phyloP scores from a whole-genome alignment of 345 rosid species.

The Cardiospermum halicacabum region DNA sequence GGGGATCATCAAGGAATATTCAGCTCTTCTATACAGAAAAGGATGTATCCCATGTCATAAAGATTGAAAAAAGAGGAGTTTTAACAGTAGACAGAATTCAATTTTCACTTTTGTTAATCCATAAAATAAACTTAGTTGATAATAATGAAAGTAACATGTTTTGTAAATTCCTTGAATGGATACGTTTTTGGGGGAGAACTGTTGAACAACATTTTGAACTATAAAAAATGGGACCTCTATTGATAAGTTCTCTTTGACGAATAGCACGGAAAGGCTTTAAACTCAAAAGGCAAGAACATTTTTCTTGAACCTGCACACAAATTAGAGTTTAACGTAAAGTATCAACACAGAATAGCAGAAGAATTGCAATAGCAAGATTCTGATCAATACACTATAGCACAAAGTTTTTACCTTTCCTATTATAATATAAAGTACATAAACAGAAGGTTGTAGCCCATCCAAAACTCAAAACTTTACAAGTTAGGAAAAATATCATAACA shows the following conservation, averaged over 20 bases:
- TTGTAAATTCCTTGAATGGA: conserved; percentile 34
- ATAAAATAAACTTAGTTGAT: conserved; percentile 3
- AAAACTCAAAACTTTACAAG: not conserved
- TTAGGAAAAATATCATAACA: not conserved
- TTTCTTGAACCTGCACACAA: conserved; percentile 33
- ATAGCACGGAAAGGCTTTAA: conserved; percentile 31
- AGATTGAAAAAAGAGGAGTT: not conserved
- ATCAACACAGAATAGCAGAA: not conserved
- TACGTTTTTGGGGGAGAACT: conserved; percentile 61
- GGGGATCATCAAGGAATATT: conserved; percentile 42
- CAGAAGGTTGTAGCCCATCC: not conserved
- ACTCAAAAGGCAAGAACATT: conserved; percentile 35
- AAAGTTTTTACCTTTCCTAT: not conserved
- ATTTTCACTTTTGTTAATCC: not conserved
- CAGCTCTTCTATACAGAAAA: not conserved
- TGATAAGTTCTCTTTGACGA: conserved; percentile 26
- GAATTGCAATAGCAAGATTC: conserved; percentile 10
- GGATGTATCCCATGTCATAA: not conserved
- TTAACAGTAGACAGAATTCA: not conserved
- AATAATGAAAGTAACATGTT: not conserved
- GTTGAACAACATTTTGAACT: conserved; percentile 31
- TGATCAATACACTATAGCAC: not conserved
- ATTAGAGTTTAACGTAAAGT: not conserved
- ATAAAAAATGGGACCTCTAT: conserved; percentile 40
- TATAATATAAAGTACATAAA: not conserved